A percentile compares a stretch with the other conserved stretches of the same genome.
These are phyloP conservation scores for Trichoderma oligosporum DNA, from an alignment of 2,329 filamentous ascomycete species.

Conservation along the genomic window DNA sequence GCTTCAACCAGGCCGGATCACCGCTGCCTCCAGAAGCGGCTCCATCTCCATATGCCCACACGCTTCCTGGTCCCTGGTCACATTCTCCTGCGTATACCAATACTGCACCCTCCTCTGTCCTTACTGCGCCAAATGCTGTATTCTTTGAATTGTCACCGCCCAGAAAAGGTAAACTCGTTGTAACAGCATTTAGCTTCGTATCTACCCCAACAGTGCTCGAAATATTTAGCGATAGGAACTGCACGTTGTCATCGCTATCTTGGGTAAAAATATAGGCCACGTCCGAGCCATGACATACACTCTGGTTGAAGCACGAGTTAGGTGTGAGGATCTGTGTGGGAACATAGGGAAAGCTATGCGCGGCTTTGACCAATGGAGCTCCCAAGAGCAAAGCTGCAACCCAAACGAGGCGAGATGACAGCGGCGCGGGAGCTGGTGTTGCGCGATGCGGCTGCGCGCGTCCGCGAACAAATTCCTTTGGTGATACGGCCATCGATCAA, in stretches of 20 bases:
- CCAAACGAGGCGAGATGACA: not conserved
- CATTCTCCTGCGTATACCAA: constrained; percentile 74
- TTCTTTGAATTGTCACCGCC: constrained; percentile 38
- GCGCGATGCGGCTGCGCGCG: constrained; percentile 16
- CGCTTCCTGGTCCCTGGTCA: constrained; percentile 46
- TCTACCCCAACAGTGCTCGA: constrained; percentile 53
- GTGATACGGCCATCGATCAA: constrained; percentile 14
- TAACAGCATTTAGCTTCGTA: constrained; percentile 47
- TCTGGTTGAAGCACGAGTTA: constrained; percentile 40
- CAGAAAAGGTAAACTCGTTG: constrained; percentile 61
- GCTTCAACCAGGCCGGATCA: constrained; percentile 29
- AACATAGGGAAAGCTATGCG: constrained; percentile 65
- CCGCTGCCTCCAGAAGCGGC: constrained; percentile 28
- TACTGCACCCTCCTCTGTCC: constrained; percentile 66
- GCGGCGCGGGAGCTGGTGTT: constrained; percentile 2
- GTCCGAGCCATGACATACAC: constrained; percentile 36
- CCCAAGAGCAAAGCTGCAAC: constrained; percentile 4
- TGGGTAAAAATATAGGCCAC: constrained; percentile 69
- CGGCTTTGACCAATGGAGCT: constrained; percentile 29
- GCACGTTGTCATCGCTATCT: constrained; percentile 38
- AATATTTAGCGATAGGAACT: constrained; percentile 64
- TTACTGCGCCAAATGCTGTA: constrained; percentile 62
- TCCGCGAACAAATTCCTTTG: constrained; percentile 4
- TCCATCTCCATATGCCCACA: constrained; percentile 66
- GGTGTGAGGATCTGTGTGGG: constrained; percentile 68